Evolutionary conservation across 495 filamentous ascomycete genomes (phyloP).

Genomic region (Xylaria venustula): DNA sequence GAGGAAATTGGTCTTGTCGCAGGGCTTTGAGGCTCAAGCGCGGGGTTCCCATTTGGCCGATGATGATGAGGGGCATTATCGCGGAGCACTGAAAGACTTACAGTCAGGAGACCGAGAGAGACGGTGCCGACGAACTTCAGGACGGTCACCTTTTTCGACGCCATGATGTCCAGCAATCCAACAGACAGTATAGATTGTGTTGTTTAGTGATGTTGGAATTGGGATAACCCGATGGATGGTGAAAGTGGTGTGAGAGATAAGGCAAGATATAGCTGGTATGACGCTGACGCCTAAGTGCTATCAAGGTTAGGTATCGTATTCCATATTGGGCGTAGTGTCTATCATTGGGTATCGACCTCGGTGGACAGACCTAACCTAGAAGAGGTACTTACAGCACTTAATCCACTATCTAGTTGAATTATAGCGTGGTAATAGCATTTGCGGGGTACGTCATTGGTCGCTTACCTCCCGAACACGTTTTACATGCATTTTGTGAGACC

Average conservation of each 20-base stretch:
- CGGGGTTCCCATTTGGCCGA: constrained; percentile 16
- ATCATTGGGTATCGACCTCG: too few relatives aligned
- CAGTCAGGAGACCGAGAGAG: constrained; percentile 81
- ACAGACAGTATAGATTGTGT: neutral
- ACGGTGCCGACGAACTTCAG: constrained; percentile 89
- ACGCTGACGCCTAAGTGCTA: neutral
- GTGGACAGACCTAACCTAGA: too few relatives aligned
- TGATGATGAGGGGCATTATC: constrained; percentile 19
- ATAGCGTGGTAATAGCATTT: neutral
- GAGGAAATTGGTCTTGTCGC: neutral
- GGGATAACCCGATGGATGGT: neutral
- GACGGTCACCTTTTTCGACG: constrained; percentile 64
- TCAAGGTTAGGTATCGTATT: neutral
- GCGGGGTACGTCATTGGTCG: constrained; percentile 8
- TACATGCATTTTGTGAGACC: too few relatives aligned
- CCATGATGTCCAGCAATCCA: constrained; percentile 48
- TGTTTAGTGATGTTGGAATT: neutral
- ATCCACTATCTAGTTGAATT: too few relatives aligned
- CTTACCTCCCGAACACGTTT: too few relatives aligned
- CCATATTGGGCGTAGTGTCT: too few relatives aligned
- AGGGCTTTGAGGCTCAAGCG: constrained; percentile 3
- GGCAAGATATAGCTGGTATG: neutral
- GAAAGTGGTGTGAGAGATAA: neutral
- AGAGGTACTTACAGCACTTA: too few relatives aligned
- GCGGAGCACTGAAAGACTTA: constrained; percentile 42